phyloP scores from a whole-genome alignment of 2,329 filamentous ascomycete genomes.

The Diplocarpon rosae region DNA sequence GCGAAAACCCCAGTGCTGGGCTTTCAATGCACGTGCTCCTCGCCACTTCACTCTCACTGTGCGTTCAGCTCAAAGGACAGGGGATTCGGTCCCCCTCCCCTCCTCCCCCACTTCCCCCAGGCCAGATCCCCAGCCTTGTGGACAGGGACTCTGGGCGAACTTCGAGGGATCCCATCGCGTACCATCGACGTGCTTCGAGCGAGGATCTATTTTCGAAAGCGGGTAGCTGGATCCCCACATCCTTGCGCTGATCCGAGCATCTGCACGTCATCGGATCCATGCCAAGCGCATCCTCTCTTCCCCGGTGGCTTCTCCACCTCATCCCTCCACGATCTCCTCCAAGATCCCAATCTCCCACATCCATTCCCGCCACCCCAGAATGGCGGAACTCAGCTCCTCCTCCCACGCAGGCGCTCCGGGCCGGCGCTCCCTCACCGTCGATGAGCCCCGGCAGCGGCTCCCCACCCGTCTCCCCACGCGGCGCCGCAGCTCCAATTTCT shows the following conservation, averaged over 20 bases:
- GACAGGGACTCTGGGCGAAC: too few species aligned
- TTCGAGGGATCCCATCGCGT: too few species aligned
- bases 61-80: too few species aligned
- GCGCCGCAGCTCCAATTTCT: slow-evolving; percentile 67
- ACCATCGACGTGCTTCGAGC: too few species aligned
- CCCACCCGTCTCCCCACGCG: slow-evolving; percentile 28
- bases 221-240: background rate
- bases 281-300: background rate
- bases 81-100: too few species aligned
- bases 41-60: too few species aligned
- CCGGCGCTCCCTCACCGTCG: background rate
- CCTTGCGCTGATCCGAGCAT: background rate
- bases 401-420: background rate
- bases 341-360: background rate
- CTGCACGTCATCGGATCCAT: background rate
- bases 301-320: background rate
- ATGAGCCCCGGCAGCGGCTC: background rate
- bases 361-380: background rate
- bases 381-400: background rate
- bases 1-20: too few species aligned
- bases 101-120: too few species aligned
- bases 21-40: too few species aligned
- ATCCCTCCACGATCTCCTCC: background rate
- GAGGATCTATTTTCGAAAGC: too few species aligned
- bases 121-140: too few species aligned